phyloP scores from a whole-genome alignment of 2,329 filamentous ascomycete genomes.

The Phialocephala subalpina region DNA sequence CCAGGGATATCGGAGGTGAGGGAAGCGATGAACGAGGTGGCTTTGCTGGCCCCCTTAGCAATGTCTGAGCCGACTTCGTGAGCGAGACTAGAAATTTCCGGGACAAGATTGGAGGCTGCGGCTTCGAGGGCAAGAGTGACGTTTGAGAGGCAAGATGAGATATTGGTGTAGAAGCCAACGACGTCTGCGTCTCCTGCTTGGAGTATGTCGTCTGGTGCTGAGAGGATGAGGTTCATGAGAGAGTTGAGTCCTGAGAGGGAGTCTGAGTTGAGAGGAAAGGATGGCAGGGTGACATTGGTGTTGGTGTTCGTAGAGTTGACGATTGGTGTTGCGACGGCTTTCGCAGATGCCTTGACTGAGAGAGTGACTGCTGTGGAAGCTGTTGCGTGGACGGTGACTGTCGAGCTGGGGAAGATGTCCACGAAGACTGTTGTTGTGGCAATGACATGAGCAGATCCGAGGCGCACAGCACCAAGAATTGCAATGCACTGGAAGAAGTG shows the following conservation, averaged over 20 bases:
- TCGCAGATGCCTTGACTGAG: neutral
- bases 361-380: neutral
- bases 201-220: slow-evolving; percentile 14
- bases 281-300: slow-evolving; percentile 7
- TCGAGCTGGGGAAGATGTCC: neutral
- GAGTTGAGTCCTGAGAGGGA: slow-evolving; percentile 2
- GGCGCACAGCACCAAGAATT: neutral
- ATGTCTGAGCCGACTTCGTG: neutral
- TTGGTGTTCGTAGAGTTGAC: slow-evolving; percentile 2
- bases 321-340: neutral
- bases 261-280: slow-evolving; percentile 9
- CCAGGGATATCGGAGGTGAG: neutral
- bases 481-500: neutral
- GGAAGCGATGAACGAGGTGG: slow-evolving; percentile 1
- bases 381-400: neutral
- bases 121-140: neutral
- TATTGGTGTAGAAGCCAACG: slow-evolving; percentile 8
- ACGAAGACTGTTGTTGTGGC: neutral
- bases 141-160: slow-evolving; percentile 14
- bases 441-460: neutral
- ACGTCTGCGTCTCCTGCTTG: neutral
- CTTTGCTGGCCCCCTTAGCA: neutral
- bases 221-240: slow-evolving; percentile 11
- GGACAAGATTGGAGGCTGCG: neutral
- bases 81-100: neutral